Base-by-base conservation (phyloP, 139 green algal species). In the Mychonastes homosphaera region DNA sequence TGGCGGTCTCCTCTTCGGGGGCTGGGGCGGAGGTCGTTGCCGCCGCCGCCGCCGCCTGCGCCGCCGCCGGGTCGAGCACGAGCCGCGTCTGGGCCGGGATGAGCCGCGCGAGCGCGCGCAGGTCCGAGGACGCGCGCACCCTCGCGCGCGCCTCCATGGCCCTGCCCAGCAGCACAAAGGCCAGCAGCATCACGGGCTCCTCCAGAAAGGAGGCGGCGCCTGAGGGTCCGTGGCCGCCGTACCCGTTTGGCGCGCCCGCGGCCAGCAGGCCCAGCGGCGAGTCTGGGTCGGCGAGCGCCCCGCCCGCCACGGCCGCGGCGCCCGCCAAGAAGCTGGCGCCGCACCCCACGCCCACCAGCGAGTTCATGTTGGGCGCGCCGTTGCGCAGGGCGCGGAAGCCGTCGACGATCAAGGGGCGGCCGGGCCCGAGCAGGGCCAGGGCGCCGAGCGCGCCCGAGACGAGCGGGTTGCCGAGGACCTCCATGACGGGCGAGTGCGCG, bases 111-210 rank as follows among this genome's bases (percentile, higher is more conserved):
- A 92, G 73, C 6, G 77, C 69, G 1, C 65, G 73, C 19, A 90
- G 62, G 53, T 92, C 84, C 12, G 72, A 74, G 44, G 73, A 73
- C 29, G 71, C 71, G 38, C 43, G 41, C 24, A 72, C 79, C 67
- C 79, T 79, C 8, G 84, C 88, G 2, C 75, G 65, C 3, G 80
- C 75, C 62, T 96, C 88, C 35, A 95, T 65, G 3, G 84, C 74
- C 9, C 86, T 51, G 2, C 88, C 88, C 41, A 95, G 74, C 64
- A 96, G 79, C 64, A 96, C 86, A 46, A 96, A 92, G n/a, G 81
- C 86, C 58, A 96, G 83, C 74, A 96, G 86, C 88, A 96, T 96
- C 18, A 92, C 85, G 1, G 88, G 88, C 76, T 96, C 88, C 67
- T 95, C 87, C 53, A 95, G 71, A 33, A 73, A 43, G 19, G 55